Evolutionary conservation across 768 basidiomycete genomes (phyloP).

Genomic region (Lenzites betulinus): DNA sequence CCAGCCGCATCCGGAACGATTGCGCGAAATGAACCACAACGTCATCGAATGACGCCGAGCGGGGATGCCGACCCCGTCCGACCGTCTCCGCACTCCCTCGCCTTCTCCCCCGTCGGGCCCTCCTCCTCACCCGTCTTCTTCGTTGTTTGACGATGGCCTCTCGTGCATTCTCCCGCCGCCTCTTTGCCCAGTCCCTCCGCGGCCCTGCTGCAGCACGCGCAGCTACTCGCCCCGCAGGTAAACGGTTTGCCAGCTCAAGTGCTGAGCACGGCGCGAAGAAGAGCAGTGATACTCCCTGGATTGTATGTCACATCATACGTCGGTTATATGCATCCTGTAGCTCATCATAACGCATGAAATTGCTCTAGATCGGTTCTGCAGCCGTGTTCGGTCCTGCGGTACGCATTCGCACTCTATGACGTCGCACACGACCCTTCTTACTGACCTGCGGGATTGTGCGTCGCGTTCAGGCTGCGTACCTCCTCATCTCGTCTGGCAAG

Average conservation of each 20-base stretch:
- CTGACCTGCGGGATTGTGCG: neutral
- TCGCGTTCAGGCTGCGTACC: slow-evolving; percentile 10
- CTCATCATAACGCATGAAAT: neutral
- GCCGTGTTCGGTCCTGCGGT: slow-evolving; percentile 29
- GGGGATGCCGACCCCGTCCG: slow-evolving; percentile 13
- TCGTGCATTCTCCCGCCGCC: slow-evolving; percentile 23
- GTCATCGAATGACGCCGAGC: slow-evolving; percentile 10
- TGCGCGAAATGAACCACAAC: slow-evolving; percentile 6
- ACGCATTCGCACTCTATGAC: slow-evolving; percentile 2
- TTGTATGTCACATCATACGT: slow-evolving; percentile 11
- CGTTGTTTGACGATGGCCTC: slow-evolving; percentile 28
- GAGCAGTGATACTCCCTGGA: slow-evolving; percentile 29
- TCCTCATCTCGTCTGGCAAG: slow-evolving; percentile 13
- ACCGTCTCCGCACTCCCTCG: neutral
- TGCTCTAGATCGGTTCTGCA: slow-evolving; percentile 28
- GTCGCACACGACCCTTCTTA: neutral
- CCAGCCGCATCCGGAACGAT: too few relatives aligned
- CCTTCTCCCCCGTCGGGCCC: neutral
- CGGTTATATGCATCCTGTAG: neutral
- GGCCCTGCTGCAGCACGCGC: slow-evolving; percentile 20
- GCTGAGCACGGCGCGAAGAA: slow-evolving; percentile 18
- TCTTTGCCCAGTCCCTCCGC: slow-evolving; percentile 19
- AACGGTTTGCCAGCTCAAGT: slow-evolving; percentile 26
- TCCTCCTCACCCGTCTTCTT: slow-evolving; percentile 14
- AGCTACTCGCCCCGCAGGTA: slow-evolving; percentile 15